A percentile compares a stretch with the other conserved stretches of the same genome.
Evolutionary conservation across 768 basidiomycete species (phyloP).

Genomic region (Trametes cinnabarina): DNA sequence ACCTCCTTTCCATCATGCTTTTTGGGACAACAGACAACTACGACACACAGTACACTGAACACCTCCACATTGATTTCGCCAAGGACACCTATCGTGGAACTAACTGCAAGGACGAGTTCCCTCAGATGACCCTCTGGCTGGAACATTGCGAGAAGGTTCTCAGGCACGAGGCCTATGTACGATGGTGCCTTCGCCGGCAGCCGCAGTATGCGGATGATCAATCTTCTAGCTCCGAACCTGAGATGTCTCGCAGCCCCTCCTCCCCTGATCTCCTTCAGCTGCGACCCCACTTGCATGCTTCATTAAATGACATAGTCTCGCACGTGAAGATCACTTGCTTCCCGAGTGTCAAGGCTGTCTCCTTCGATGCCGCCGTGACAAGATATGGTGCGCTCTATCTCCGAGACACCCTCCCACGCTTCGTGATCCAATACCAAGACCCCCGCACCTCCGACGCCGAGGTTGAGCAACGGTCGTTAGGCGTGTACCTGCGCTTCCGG

Average conservation of each 20-base stretch:
- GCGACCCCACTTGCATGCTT: no score
- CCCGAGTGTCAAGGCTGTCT: background rate
- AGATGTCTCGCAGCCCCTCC: no score
- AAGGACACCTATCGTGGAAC: conserved; percentile 31
- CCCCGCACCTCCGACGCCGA: no score
- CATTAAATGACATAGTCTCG: no score
- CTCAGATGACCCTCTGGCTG: conserved; percentile 19
- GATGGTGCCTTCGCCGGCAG: conserved; percentile 17
- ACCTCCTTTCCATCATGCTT: conserved; percentile 13
- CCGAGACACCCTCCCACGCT: no score
- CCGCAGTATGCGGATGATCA: no score
- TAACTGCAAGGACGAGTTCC: conserved; percentile 16
- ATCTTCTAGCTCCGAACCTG: no score
- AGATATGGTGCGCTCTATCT: background rate
- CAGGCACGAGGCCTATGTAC: conserved; percentile 6
- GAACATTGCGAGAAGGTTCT: conserved; percentile 14
- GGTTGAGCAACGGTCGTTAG: no score
- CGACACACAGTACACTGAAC: conserved; percentile 26
- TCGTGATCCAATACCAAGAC: no score
- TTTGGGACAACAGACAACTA: conserved; percentile 24
- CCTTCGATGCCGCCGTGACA: background rate
- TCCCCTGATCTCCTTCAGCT: no score
- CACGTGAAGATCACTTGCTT: conserved; percentile 6
- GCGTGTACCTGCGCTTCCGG: no score
- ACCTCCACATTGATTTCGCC: conserved; percentile 43